Conservation (phyloP, 1,284 basidiomycete species). For the Gymnopus androsaceus region DNA sequence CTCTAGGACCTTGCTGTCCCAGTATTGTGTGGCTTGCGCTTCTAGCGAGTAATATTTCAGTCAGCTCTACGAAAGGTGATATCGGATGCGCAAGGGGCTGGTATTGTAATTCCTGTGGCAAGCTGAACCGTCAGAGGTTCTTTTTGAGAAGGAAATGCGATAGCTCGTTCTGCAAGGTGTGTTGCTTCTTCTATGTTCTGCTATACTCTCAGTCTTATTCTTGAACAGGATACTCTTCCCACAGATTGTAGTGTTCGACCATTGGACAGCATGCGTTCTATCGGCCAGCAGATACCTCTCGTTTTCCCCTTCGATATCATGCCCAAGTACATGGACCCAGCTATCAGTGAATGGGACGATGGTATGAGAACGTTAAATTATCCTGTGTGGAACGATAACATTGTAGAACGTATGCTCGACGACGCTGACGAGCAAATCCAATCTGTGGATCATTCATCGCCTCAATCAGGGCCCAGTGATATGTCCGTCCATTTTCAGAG, state of each 20-base stretch:
- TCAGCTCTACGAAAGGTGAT: constrained; percentile 16
- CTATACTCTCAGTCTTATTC: no score
- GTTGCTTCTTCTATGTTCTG: no score
- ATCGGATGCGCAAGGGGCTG: constrained; percentile 35
- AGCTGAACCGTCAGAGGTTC: constrained; percentile 41
- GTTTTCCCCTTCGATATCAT: constrained; percentile 34
- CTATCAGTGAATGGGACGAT: constrained; percentile 30
- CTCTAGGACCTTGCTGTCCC: constrained; percentile 12
- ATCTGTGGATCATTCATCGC: background rate
- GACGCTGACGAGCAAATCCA: background rate
- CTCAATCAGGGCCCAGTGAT: background rate
- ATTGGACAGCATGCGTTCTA: constrained; percentile 34
- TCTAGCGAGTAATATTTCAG: constrained; percentile 23
- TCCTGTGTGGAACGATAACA: constrained; percentile 14
- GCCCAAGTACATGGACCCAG: constrained; percentile 25
- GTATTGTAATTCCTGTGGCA: constrained; percentile 42
- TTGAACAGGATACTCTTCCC: no score
- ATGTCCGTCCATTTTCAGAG: background rate
- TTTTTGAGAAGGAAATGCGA: constrained; percentile 41
- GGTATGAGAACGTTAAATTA: constrained; percentile 40
- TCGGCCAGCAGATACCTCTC: constrained; percentile 32
- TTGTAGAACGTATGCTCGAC: background rate
- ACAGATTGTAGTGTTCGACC: constrained; percentile 9
- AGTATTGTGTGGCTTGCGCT: constrained; percentile 23
- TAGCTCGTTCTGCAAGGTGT: constrained; percentile 35